Evolutionary conservation across 768 basidiomycete genomes (phyloP).

Genomic region (Mycena galopus): DNA sequence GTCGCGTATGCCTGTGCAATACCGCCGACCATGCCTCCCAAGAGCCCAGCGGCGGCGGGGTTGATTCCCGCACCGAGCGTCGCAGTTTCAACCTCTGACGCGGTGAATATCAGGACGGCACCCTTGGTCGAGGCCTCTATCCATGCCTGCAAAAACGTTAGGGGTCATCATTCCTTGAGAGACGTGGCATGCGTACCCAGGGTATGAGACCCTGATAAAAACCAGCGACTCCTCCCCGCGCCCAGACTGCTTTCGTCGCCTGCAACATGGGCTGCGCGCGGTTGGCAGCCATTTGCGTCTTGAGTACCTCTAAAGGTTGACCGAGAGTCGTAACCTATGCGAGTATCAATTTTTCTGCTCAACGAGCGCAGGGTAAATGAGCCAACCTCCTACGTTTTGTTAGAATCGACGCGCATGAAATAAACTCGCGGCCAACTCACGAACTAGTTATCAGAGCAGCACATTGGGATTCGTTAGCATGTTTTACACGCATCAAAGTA

Average conservation of each 20-base stretch:
- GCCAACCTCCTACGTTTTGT: slow-evolving; percentile 34
- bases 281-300: slow-evolving; percentile 99
- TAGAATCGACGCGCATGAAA: slow-evolving; percentile 4
- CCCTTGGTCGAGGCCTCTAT: slow-evolving; percentile 99
- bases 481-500: slow-evolving; percentile 21
- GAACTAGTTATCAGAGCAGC: slow-evolving; percentile 44
- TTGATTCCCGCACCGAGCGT: slow-evolving; percentile 75
- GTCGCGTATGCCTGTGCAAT: slow-evolving; percentile 98
- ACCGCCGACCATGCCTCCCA: slow-evolving; percentile 99
- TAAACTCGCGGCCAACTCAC: slow-evolving; percentile 43
- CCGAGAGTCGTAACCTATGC: slow-evolving; percentile 94
- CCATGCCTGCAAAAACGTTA: slow-evolving; percentile 80
- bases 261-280: slow-evolving; percentile 91
- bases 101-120: slow-evolving; percentile 94
- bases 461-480: slow-evolving; percentile 16
- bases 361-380: slow-evolving; percentile 5
- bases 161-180: slow-evolving; percentile 7
- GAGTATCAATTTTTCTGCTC: slow-evolving; percentile 25
- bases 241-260: slow-evolving; percentile 89
- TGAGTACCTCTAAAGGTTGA: slow-evolving; percentile 97
- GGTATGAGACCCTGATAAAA: slow-evolving; percentile 99
- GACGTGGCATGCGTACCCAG: slow-evolving; percentile 70
- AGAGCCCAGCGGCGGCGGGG: slow-evolving; percentile 86
- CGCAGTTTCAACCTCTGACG: slow-evolving; percentile 91
- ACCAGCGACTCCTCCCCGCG: slow-evolving; percentile 88